These are phyloP conservation scores for Suhomyces sp. DNA, from an alignment of 805 yeast species.

Conservation along the genomic window DNA sequence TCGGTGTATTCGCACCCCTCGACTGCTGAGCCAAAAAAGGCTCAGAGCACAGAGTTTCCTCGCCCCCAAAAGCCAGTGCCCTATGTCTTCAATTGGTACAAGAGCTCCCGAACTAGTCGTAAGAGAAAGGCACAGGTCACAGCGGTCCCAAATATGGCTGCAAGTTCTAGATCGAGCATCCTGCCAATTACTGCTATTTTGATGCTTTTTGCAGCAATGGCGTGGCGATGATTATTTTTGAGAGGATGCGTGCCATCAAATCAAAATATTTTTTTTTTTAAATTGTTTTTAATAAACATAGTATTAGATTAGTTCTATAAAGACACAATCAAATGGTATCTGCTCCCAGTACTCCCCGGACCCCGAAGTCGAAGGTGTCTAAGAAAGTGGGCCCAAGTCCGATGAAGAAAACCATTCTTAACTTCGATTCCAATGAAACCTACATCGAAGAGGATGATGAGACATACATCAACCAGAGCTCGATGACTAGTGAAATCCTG, in stretches of 20 bases:
- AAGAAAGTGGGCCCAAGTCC: constrained; percentile 4
- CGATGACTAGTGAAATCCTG: constrained; percentile 15
- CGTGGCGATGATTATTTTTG: neutral
- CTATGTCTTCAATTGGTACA: neutral
- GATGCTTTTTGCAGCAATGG: neutral
- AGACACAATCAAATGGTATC: constrained; percentile 2
- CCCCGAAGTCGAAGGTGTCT: constrained; percentile 7
- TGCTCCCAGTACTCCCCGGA: constrained; percentile 13
- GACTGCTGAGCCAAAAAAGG: neutral
- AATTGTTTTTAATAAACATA: neutral
- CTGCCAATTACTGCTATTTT: neutral
- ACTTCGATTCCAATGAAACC: constrained; percentile 24
- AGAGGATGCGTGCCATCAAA: neutral
- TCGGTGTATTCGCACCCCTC: neutral
- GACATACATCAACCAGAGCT: constrained; percentile 30
- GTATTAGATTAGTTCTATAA: neutral
- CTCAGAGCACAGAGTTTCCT: neutral
- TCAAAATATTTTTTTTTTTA: neutral
- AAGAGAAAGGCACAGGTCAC: neutral
- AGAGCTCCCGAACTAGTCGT: neutral
- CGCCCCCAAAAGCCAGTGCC: neutral
- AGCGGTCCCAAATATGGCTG: neutral
- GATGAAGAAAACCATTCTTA: constrained; percentile 14
- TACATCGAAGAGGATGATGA: constrained; percentile 40
- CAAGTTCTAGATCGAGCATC: neutral